phyloP scores from a whole-genome alignment of 495 filamentous ascomycete species.

The Rhypophila decipiens region DNA sequence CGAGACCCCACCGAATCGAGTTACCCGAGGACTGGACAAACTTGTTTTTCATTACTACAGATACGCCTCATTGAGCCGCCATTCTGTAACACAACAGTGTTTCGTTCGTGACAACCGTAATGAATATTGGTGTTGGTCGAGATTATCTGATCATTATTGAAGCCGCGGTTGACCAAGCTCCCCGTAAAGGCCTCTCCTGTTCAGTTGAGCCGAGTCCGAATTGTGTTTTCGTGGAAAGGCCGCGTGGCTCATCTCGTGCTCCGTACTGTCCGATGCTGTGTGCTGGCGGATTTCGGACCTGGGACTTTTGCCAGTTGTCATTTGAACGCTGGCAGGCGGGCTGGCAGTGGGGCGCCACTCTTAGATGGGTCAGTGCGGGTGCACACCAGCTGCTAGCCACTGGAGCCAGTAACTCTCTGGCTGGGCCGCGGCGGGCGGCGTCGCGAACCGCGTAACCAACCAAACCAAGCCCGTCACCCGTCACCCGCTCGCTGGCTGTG shows the following conservation, averaged over 20 bases:
- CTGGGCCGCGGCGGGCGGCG: slow-evolving; percentile 24
- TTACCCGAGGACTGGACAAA: not conserved
- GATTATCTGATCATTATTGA: not conserved
- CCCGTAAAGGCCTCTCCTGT: too few relatives aligned
- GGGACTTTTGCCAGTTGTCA: not conserved
- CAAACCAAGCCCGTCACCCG: slow-evolving; percentile 3
- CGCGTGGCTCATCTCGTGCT: slow-evolving; percentile 13
- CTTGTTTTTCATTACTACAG: not conserved
- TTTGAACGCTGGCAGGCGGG: slow-evolving; percentile 14
- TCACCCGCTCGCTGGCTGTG: slow-evolving; percentile 13
- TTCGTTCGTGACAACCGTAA: not conserved
- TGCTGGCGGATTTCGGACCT: not conserved
- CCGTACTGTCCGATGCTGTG: slow-evolving; percentile 7
- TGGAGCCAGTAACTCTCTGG: not conserved
- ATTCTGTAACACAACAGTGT: not conserved
- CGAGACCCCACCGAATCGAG: slow-evolving; percentile 1
- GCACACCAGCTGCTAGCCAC: too few relatives aligned
- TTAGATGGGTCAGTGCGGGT: too few relatives aligned
- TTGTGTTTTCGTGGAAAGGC: slow-evolving; percentile 6
- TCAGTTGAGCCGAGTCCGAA: slow-evolving; percentile 8
- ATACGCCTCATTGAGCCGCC: not conserved
- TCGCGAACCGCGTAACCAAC: slow-evolving; percentile 31
- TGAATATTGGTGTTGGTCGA: not conserved
- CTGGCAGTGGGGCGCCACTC: slow-evolving; percentile 6
- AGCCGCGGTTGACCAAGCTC: not conserved